Evolutionary conservation across 2,329 filamentous ascomycete genomes (phyloP).

Genomic region (Aphanocladium album): DNA sequence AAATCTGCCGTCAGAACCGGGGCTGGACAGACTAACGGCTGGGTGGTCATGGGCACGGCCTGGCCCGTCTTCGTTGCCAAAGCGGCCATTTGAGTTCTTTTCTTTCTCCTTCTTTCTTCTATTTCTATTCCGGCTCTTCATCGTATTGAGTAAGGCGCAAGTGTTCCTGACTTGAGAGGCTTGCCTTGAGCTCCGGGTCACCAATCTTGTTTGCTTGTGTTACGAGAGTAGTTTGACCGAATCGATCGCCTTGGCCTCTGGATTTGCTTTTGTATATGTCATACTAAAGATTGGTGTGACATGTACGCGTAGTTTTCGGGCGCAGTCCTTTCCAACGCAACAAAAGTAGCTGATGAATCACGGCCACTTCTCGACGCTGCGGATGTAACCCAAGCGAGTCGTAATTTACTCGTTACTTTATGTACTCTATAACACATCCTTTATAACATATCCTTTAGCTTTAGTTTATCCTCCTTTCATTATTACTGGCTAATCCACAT

Average conservation of each 20-base stretch:
- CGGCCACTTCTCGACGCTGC: too few relatives aligned
- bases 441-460: too few relatives aligned
- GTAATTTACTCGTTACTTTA: too few relatives aligned
- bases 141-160: too few relatives aligned
- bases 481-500: conserved; percentile 35
- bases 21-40: conserved; percentile 18
- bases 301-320: background rate
- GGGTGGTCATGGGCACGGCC: conserved; percentile 21
- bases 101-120: background rate
- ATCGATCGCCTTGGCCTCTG: background rate
- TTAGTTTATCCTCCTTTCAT: background rate
- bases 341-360: too few relatives aligned
- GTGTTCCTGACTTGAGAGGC: too few relatives aligned
- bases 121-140: too few relatives aligned
- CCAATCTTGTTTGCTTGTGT: background rate
- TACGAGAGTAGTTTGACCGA: background rate
- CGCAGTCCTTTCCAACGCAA: too few relatives aligned
- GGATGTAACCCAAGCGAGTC: background rate
- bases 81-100: background rate
- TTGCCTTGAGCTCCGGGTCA: background rate
- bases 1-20: conserved; percentile 20
- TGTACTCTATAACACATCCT: too few relatives aligned
- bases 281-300: background rate
- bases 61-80: conserved; percentile 15
- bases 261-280: background rate